These are phyloP conservation scores for Meripilus lineatus DNA, from an alignment of 1,284 basidiomycete species.

Conservation along the genomic window DNA sequence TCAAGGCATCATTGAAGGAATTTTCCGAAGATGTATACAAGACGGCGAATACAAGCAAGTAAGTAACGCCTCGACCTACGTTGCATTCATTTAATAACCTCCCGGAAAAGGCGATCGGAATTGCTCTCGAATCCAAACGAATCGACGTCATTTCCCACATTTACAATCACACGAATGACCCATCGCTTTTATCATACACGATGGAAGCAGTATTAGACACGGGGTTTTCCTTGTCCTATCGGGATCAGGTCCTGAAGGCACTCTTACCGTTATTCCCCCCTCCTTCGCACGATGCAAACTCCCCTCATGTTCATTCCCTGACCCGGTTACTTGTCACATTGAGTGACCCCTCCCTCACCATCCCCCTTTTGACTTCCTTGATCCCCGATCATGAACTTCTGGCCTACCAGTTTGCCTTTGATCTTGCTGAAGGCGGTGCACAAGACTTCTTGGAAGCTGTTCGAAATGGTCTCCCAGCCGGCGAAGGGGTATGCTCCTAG, in stretches of 20 bases:
- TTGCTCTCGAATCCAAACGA: constrained; percentile 86
- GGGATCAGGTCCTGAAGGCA: constrained; percentile 81
- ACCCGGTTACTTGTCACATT: constrained; percentile 88
- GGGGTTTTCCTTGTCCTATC: constrained; percentile 76
- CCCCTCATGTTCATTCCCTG: constrained; percentile 68
- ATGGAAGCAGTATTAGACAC: constrained; percentile 87
- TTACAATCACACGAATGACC: constrained; percentile 69
- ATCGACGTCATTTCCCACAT: constrained; percentile 81
- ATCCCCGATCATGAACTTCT: constrained; percentile 69
- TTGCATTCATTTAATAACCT: constrained; percentile 6
- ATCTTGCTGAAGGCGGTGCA: constrained; percentile 87
- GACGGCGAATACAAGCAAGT: constrained; percentile 90
- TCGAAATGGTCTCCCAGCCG: constrained; percentile 58
- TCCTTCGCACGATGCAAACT: constrained; percentile 64
- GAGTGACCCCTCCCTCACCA: constrained; percentile 70
- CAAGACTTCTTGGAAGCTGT: constrained; percentile 87
- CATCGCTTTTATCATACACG: constrained; percentile 79
- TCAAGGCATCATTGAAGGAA: constrained; percentile 80
- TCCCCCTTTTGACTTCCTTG: constrained; percentile 66
- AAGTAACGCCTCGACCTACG: constrained; percentile 19
- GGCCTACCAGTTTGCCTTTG: constrained; percentile 93
- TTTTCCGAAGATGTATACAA: constrained; percentile 78
- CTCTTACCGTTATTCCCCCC: constrained; percentile 79
- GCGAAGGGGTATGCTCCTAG: constrained; percentile 57
- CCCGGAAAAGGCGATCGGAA: constrained; percentile 76